phyloP scores from a whole-genome alignment of 805 yeast species.

The Metschnikowia cerradonensis region DNA sequence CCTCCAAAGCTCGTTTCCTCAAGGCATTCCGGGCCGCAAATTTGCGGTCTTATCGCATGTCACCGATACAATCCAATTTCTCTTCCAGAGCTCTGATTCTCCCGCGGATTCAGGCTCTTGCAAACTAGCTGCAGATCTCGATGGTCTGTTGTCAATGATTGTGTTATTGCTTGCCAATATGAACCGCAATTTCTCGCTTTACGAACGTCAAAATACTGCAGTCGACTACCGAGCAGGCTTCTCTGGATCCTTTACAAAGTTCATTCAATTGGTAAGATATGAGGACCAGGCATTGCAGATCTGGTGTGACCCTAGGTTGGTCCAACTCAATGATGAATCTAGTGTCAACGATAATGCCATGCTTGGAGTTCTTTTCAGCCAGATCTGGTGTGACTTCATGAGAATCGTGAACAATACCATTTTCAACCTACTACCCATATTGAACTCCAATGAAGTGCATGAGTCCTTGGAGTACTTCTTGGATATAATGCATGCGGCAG shows the following conservation, averaged over 20 bases:
- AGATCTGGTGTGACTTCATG: conserved; percentile 35
- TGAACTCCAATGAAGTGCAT: conserved; percentile 21
- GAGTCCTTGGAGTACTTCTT: conserved; percentile 17
- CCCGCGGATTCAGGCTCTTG: conserved; percentile 6
- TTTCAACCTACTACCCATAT: conserved; percentile 23
- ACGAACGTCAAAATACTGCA: conserved; percentile 17
- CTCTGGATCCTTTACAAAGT: conserved; percentile 17
- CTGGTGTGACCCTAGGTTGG: conserved; percentile 34
- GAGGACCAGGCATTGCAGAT: conserved; percentile 19
- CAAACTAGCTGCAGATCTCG: conserved; percentile 2
- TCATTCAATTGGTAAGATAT: conserved; percentile 18
- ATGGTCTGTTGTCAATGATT: conserved; percentile 12
- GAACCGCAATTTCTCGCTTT: conserved; percentile 20
- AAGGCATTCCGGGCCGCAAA: conserved; percentile 1
- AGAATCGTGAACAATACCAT: conserved; percentile 27
- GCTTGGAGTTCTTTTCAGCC: conserved; percentile 28
- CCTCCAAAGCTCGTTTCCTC: conserved; percentile 1
- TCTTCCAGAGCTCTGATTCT: conserved; percentile 10
- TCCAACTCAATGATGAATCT: conserved; percentile 18
- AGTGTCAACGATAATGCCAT: conserved; percentile 19
- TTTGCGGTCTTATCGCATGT: conserved; percentile 2
- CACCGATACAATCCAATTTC: neutral
- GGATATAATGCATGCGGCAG: conserved; percentile 22
- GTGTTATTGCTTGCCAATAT: conserved; percentile 18
- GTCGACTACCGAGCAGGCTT: conserved; percentile 17